phyloP scores from a whole-genome alignment of 1,284 basidiomycete species.

The Pisolithus thermaeus region DNA sequence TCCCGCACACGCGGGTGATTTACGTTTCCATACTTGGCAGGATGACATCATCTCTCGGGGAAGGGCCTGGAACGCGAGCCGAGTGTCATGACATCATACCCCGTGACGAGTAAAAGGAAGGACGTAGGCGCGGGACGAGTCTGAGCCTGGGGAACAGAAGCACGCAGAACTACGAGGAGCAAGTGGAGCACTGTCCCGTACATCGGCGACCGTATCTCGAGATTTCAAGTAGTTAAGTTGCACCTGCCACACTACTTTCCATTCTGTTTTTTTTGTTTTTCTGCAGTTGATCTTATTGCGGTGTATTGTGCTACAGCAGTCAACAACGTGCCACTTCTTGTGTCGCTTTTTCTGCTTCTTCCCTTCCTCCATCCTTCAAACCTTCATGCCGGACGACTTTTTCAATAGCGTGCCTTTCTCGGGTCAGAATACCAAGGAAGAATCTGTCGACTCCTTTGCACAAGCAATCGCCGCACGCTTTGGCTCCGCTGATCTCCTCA shows the following conservation, averaged over 20 bases:
- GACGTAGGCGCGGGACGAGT: background rate
- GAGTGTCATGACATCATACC: slow-evolving; percentile 22
- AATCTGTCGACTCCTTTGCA: slow-evolving; percentile 31
- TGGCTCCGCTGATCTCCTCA: slow-evolving; percentile 26
- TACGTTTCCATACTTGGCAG: too few species aligned
- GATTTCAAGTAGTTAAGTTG: background rate
- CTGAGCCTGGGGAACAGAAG: background rate
- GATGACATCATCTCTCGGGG: background rate
- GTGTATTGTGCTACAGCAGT: background rate
- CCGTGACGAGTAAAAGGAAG: slow-evolving; percentile 15
- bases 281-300: background rate
- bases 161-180: background rate
- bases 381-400: slow-evolving; percentile 27
- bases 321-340: background rate
- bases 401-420: slow-evolving; percentile 20
- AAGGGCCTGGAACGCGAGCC: background rate
- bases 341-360: background rate
- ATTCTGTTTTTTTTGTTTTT: background rate
- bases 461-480: slow-evolving; percentile 33
- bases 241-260: too few species aligned
- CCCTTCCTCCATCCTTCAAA: background rate
- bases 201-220: background rate
- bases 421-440: background rate
- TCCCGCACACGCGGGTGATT: too few species aligned
- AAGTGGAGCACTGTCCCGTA: background rate